Evolutionary conservation across 192 early-diverging fungal genomes (phyloP).

Genomic region (Rhizoclosmatium globosum): DNA sequence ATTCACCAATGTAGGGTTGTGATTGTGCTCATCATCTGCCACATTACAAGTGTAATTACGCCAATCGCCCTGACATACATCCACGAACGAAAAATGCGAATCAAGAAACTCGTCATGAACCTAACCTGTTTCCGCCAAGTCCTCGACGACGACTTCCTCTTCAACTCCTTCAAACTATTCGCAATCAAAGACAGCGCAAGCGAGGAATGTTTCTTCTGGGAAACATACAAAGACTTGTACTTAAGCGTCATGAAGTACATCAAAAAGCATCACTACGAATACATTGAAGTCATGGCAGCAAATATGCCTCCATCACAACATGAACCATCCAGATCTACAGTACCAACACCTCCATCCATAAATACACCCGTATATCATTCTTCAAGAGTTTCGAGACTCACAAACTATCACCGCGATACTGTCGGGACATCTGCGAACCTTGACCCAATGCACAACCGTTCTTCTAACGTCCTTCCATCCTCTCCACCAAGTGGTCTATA

Average conservation of each 20-base stretch:
- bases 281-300: not conserved
- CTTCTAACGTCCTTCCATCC: not conserved
- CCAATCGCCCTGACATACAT: not conserved
- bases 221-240: constrained; percentile 9
- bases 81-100: not conserved
- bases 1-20: not conserved
- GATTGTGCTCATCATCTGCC: not conserved
- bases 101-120: not conserved
- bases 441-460: not conserved
- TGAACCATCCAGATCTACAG: not conserved
- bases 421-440: not conserved
- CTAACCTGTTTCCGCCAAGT: not conserved
- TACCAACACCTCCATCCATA: not conserved
- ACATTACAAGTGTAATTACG: not conserved
- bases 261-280: not conserved
- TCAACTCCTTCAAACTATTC: constrained; percentile 16
- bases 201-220: constrained; percentile 18
- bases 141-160: not conserved
- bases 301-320: not conserved
- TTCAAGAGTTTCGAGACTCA: no score
- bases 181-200: not conserved
- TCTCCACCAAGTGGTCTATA: not conserved
- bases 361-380: not conserved
- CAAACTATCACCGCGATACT: no score
- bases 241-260: no score